Evolutionary conservation across 108 stramenopile genomes (phyloP).

Genomic region (Skeletonema potamos): DNA sequence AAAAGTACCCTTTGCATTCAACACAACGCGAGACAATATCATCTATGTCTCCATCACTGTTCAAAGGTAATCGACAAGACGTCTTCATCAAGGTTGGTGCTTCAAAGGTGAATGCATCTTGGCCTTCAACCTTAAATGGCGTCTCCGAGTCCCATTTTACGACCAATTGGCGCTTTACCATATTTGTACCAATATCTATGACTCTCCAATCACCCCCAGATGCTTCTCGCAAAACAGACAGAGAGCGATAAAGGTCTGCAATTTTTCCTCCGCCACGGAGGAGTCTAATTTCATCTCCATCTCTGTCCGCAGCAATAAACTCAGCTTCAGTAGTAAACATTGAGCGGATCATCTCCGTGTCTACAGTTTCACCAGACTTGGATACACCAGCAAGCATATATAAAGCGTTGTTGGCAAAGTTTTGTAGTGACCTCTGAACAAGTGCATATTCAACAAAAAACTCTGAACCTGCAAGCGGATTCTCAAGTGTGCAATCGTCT

Average conservation of each 20-base stretch:
- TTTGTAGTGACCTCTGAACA: slow-evolving; percentile 13
- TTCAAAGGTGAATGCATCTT: slow-evolving; percentile 38
- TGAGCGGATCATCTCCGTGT: slow-evolving; percentile 17
- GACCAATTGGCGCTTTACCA: not conserved
- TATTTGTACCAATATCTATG: slow-evolving; percentile 2
- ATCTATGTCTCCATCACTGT: slow-evolving; percentile 30
- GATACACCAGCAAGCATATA: slow-evolving; percentile 23
- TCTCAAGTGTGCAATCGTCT: slow-evolving; percentile 9
- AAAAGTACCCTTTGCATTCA: not conserved
- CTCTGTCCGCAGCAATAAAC: not conserved
- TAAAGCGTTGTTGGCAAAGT: slow-evolving; percentile 18
- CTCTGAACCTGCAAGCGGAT: slow-evolving; percentile 25
- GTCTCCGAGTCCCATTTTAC: slow-evolving; percentile 40
- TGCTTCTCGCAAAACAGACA: slow-evolving; percentile 22
- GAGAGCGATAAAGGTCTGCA: slow-evolving; percentile 35
- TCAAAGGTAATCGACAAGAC: slow-evolving; percentile 25
- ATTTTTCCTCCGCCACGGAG: slow-evolving; percentile 37
- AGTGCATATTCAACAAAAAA: slow-evolving; percentile 39
- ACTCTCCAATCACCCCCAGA: slow-evolving; percentile 35
- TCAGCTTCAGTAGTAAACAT: slow-evolving; percentile 34
- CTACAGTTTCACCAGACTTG: not conserved
- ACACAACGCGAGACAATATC: slow-evolving; percentile 14
- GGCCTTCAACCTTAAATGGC: slow-evolving; percentile 32
- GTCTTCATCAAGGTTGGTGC: slow-evolving; percentile 1
- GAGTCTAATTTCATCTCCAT: slow-evolving; percentile 8